Conservation (phyloP, 768 basidiomycete genomes). For the Pholiota molesta region DNA sequence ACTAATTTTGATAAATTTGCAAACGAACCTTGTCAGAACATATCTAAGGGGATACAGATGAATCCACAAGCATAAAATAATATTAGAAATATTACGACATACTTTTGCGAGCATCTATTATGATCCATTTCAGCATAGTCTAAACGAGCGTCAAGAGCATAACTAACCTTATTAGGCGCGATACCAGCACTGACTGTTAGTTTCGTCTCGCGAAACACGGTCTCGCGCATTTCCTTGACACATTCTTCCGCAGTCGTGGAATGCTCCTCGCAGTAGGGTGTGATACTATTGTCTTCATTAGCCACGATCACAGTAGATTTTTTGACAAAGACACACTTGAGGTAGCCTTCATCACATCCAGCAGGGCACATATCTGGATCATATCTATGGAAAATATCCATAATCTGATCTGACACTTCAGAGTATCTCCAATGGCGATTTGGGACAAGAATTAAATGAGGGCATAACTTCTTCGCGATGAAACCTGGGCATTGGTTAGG, state of each 20-base stretch:
- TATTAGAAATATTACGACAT: slow-evolving; percentile 16
- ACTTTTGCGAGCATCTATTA: slow-evolving; percentile 90
- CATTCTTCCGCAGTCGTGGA: slow-evolving; percentile 69
- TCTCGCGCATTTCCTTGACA: slow-evolving; percentile 74
- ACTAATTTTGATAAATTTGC: slow-evolving; percentile 2
- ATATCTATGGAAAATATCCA: slow-evolving; percentile 69
- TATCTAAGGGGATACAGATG: slow-evolving; percentile 52
- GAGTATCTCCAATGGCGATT: slow-evolving; percentile 63
- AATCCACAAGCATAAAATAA: not conserved
- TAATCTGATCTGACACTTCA: slow-evolving; percentile 73
- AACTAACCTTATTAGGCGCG: slow-evolving; percentile 86
- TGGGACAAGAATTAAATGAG: slow-evolving; percentile 74
- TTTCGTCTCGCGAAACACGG: slow-evolving; percentile 76
- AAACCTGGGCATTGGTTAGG: slow-evolving; percentile 59
- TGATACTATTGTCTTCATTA: slow-evolving; percentile 57
- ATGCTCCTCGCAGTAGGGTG: slow-evolving; percentile 76
- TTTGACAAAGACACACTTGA: slow-evolving; percentile 59
- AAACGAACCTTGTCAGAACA: slow-evolving; percentile 82
- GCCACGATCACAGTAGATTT: slow-evolving; percentile 2
- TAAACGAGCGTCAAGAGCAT: not conserved
- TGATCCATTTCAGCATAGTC: slow-evolving; percentile 19
- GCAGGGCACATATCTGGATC: slow-evolving; percentile 77
- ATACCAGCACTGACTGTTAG: slow-evolving; percentile 95
- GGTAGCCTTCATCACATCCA: slow-evolving; percentile 89
- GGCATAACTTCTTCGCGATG: slow-evolving; percentile 92